Percentiles rank a stretch among this genome's conserved stretches.
Evolutionary conservation across 2,329 filamentous ascomycete genomes (phyloP).

Genomic region (Mollisiaceae sp.): DNA sequence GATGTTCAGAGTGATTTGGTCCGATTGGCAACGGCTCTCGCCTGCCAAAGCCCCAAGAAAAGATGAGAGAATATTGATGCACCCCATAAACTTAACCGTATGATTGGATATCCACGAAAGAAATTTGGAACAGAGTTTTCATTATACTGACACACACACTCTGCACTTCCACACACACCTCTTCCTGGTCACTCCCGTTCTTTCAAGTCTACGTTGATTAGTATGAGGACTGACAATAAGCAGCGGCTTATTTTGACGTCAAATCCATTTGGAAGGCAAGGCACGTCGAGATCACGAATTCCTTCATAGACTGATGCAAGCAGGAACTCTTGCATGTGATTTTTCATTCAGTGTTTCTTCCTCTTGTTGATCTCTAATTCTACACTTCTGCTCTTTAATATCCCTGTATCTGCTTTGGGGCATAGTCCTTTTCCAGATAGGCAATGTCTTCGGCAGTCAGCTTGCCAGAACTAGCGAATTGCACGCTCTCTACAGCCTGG

Average conservation of each 20-base stretch:
- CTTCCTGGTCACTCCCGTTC: not conserved
- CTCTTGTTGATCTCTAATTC: not conserved
- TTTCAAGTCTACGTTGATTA: not conserved
- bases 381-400: conserved; percentile 21
- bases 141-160: too few relatives aligned
- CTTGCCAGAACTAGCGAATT: conserved; percentile 48
- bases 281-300: not conserved
- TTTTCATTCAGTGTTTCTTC: too few relatives aligned
- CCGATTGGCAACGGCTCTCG: not conserved
- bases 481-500: conserved; percentile 53
- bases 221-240: not conserved
- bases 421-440: conserved; percentile 60
- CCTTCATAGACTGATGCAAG: not conserved
- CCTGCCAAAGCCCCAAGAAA: too few relatives aligned
- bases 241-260: not conserved
- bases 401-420: conserved; percentile 42
- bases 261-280: not conserved
- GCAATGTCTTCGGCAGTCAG: conserved; percentile 58
- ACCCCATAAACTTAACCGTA: too few relatives aligned
- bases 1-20: not conserved
- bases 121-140: too few relatives aligned
- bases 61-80: not conserved
- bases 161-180: too few relatives aligned
- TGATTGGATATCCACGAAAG: too few relatives aligned
- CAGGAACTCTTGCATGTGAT: not conserved